Evolutionary conservation across 352 stramenopile genomes (phyloP).

Genomic region (Phytophthora uliginosa): DNA sequence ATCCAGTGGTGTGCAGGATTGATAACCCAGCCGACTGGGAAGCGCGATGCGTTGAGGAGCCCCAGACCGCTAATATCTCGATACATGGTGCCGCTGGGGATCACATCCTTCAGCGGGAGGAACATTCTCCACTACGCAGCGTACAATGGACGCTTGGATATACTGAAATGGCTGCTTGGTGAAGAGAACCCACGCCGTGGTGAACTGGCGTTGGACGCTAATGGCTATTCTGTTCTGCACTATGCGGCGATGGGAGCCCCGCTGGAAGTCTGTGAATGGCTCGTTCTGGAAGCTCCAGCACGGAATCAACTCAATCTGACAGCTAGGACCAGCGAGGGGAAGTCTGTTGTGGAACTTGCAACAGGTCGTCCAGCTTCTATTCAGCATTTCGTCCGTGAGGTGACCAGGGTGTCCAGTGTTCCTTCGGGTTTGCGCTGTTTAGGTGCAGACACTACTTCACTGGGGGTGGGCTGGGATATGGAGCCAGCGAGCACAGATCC

Average conservation of each 20-base stretch:
- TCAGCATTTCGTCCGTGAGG: slow-evolving; percentile 52
- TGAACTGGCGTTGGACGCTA: slow-evolving; percentile 48
- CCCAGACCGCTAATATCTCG: not conserved
- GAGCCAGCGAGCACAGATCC: slow-evolving; percentile 38
- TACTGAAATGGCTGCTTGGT: slow-evolving; percentile 62
- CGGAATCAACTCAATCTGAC: slow-evolving; percentile 54
- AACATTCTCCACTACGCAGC: slow-evolving; percentile 79
- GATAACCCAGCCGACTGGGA: not conserved
- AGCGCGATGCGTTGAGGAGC: not conserved
- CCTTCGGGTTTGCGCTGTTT: slow-evolving; percentile 55
- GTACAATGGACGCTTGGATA: slow-evolving; percentile 62
- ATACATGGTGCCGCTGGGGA: slow-evolving; percentile 41
- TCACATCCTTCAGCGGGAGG: slow-evolving; percentile 69
- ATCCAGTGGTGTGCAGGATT: slow-evolving; percentile 61
- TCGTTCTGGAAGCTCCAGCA: slow-evolving; percentile 57
- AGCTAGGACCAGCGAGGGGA: slow-evolving; percentile 51
- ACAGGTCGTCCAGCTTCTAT: slow-evolving; percentile 38
- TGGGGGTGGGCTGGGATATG: slow-evolving; percentile 72
- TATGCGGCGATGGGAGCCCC: slow-evolving; percentile 74
- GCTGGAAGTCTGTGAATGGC: slow-evolving; percentile 66
- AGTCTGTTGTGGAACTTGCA: slow-evolving; percentile 57
- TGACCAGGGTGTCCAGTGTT: slow-evolving; percentile 42
- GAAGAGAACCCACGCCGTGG: slow-evolving; percentile 29
- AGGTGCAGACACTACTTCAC: slow-evolving; percentile 54
- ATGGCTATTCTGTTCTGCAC: slow-evolving; percentile 72